These are phyloP conservation scores for Botrytis cinerea DNA, from an alignment of 2,329 filamentous ascomycete genomes.

Conservation along the genomic window DNA sequence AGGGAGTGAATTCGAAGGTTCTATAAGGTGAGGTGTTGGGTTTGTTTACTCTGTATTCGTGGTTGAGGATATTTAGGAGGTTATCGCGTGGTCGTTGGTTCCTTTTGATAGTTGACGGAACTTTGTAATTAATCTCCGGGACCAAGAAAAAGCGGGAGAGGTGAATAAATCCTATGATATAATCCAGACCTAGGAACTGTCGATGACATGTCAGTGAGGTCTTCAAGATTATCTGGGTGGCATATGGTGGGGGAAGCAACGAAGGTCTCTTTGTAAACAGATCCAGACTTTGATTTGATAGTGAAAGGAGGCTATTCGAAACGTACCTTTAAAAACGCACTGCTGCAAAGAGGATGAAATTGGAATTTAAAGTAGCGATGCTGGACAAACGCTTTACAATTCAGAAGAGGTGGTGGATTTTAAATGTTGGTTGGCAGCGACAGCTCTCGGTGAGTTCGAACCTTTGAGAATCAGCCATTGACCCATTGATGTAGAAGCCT, in stretches of 20 bases:
- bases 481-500: neutral
- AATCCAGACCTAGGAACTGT: constrained; percentile 12
- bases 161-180: constrained; percentile 13
- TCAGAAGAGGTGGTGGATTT: constrained; percentile 13
- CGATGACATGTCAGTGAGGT: constrained; percentile 4
- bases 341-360: neutral
- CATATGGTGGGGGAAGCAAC: constrained; percentile 8
- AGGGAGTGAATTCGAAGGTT: constrained; percentile 40
- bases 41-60: constrained; percentile 39
- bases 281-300: constrained; percentile 1
- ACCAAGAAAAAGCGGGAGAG: neutral
- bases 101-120: constrained; percentile 27
- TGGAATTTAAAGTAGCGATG: constrained; percentile 11
- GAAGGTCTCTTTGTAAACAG: constrained; percentile 18
- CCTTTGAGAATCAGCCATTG: constrained; percentile 10
- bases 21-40: constrained; percentile 37
- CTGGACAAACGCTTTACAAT: constrained; percentile 1
- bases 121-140: constrained; percentile 15
- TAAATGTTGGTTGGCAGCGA: constrained; percentile 19
- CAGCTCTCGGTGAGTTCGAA: constrained; percentile 18
- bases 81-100: constrained; percentile 40
- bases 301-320: neutral
- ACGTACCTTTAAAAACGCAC: constrained; percentile 12
- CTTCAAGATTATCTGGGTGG: constrained; percentile 5
- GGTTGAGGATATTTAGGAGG: constrained; percentile 23